These are phyloP conservation scores for Piloderma croceum DNA, from an alignment of 768 basidiomycete species.

Conservation along the genomic window DNA sequence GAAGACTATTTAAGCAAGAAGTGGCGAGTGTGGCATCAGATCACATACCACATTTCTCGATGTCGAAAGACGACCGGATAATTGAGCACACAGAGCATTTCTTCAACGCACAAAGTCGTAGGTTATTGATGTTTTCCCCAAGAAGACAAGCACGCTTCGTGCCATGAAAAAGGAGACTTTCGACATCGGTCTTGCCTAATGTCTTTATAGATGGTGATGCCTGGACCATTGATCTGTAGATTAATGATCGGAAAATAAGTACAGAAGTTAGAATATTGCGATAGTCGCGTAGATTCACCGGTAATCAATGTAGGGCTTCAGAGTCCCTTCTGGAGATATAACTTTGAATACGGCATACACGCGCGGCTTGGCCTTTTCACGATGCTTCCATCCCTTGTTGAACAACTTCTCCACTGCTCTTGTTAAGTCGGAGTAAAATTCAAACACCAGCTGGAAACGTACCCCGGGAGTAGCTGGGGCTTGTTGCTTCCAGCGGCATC, in stretches of 20 bases:
- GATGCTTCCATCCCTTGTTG: conserved; percentile 50
- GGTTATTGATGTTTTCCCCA: conserved; percentile 44
- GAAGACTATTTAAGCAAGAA: background rate
- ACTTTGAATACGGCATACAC: conserved; percentile 49
- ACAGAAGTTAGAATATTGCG: background rate
- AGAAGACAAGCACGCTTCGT: conserved; percentile 53
- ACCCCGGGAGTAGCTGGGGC: too few relatives aligned
- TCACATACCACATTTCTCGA: conserved; percentile 49
- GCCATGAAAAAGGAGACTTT: conserved; percentile 64
- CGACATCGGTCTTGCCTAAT: conserved; percentile 36
- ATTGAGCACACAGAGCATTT: conserved; percentile 54
- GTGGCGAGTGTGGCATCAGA: background rate
- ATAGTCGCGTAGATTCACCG: conserved; percentile 29
- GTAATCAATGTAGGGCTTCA: conserved; percentile 42
- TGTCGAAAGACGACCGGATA: conserved; percentile 54
- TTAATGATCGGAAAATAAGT: background rate
- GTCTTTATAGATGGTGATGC: conserved; percentile 12
- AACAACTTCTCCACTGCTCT: conserved; percentile 50
- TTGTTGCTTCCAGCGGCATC: too few relatives aligned
- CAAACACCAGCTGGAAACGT: too few relatives aligned
- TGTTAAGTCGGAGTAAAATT: too few relatives aligned
- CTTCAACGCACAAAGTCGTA: conserved; percentile 43
- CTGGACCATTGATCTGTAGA: conserved; percentile 25
- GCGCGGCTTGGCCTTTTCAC: conserved; percentile 43
- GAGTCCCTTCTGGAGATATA: conserved; percentile 36